Evolutionary conservation across 1,284 basidiomycete species (phyloP), one percentile per base, ranked within the genome.

Genomic region (Erythrobasidium hasegawianum): DNA sequence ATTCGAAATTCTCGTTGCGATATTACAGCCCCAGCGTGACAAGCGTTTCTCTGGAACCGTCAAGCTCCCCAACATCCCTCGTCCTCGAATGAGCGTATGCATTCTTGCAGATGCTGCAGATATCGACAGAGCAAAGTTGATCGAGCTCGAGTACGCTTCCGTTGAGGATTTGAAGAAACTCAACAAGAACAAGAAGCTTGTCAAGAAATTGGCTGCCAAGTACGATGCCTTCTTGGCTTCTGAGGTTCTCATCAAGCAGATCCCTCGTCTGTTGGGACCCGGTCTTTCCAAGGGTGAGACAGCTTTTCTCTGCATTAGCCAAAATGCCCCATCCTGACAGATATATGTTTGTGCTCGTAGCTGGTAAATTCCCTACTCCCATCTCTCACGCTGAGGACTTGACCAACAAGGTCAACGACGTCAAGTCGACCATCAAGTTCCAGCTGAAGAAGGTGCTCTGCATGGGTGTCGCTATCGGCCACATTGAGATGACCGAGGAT

Each of bases 111-210:
- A 99, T 82, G 95, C 94, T 57, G 88, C 89, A 78, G 96, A 99
- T 81, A 96, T 98, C 79, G 95, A 99, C 82, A 90, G 92, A 78
- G 93, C 93, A 67, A 97, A 97, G 84, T 88, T 93, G 80, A 95
- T 96, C 73, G 89, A 92, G 75, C 86, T 96, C 73, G 93, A 96
- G 80, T 95, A 74, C 74, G 97, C 97, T 95, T 95, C 92, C 73
- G 96, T 97, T 75, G 95, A 98, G 77, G 95, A 98, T 81, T 85
- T 98, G 82, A 99, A 98, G 83, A 98, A 98, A 90, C 86, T 97
- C 75, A 97, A 96, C 88, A 96, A 96, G 84, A 98, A 98, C 87
- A 98, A 98, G 86, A 99, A 99, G 84, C 90, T 99, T 72, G 95
- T 99, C 78, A 99, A 99, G 24, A 24, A 95, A 84, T 90, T 98